A percentile compares a stretch with the other conserved stretches of the same genome.
These are phyloP conservation scores for Hippophae gyantsensis DNA, from an alignment of 306 rosid genomes.

Conservation along the genomic window DNA sequence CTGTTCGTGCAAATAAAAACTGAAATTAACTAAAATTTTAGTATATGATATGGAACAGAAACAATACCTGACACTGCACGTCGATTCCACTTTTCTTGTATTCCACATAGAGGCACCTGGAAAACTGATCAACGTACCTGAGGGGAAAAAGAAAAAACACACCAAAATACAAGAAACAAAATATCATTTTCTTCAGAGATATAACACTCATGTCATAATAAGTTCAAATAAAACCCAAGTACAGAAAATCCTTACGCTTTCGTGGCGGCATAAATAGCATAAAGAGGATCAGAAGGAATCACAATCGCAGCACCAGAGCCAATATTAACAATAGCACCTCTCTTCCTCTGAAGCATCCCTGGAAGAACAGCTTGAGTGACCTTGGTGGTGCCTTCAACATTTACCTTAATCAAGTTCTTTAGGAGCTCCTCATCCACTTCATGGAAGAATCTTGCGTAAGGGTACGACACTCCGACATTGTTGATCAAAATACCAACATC, in stretches of 20 bases:
- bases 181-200: neutral
- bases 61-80: slow-evolving; percentile 97
- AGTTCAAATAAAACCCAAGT: neutral
- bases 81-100: slow-evolving; percentile 92
- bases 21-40: neutral
- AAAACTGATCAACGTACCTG: slow-evolving; percentile 90
- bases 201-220: neutral
- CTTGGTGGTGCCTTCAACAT: slow-evolving; percentile 75
- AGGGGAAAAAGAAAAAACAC: slow-evolving; percentile 7
- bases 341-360: slow-evolving; percentile 80
- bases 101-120: slow-evolving; percentile 83
- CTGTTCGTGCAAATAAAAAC: neutral
- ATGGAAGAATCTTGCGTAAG: slow-evolving; percentile 82
- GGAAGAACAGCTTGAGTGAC: slow-evolving; percentile 80
- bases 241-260: slow-evolving; percentile 62
- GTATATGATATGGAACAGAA: slow-evolving; percentile 1
- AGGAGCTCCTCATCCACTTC: slow-evolving; percentile 77
- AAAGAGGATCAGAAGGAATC: slow-evolving; percentile 89
- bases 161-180: too few relatives aligned
- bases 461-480: slow-evolving; percentile 84
- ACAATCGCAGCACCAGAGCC: slow-evolving; percentile 94
- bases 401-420: slow-evolving; percentile 64
- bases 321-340: slow-evolving; percentile 84
- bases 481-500: slow-evolving; percentile 77
- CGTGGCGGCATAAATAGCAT: slow-evolving; percentile 90